Base-by-base conservation (phyloP, 1,284 basidiomycete species). In the Peniophora sp. region DNA sequence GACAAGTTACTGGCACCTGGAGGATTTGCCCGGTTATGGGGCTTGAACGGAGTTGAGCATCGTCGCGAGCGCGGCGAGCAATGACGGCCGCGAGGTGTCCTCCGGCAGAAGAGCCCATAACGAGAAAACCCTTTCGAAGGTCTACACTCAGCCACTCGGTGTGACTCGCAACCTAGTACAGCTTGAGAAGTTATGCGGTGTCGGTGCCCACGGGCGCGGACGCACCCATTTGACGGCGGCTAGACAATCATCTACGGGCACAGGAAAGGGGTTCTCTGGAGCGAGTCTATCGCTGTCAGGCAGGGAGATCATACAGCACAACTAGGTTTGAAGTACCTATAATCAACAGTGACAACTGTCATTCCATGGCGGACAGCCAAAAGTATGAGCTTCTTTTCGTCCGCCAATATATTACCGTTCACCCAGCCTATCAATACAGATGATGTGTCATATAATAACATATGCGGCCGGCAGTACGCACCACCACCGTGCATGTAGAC, bases 301-400 rank as follows among this genome's bases (percentile, higher is more conserved):
- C 16, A 16, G 38, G 38, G 38, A 8, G 19, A 32, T 32, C 5
- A 32, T 32, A 32, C n/a, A 8, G 38, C 38, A 16, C 6, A 41
- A 8, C 8, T 20, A 8, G 19, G n/a, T 5, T 8, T 8, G 5
- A 41, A 8, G n/a, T 19, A 52, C 51, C 51, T 41, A n/a, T 50
- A 53, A 3, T 50, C 49, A n/a, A 53, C 45, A 19, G 46, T 53
- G n/a, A 50, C 57, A 34, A 67, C 61, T 2, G 68, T 54, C 16
- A 53, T 44, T 17, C 50, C 43, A 24, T 49, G 44, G 8, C 51
- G 46, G 14, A 52, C 49, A 24, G 45, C 32, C 2, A 53, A 9
- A 2, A 25, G 38, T 9, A 51, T 45, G 22, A 58, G 52, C 3
- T 50, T 50, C n/a, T 50, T 22, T 10, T 57, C 58, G 24, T 57